phyloP scores from a whole-genome alignment of 2,329 filamentous ascomycete species.

The Fusarium sublunatum region DNA sequence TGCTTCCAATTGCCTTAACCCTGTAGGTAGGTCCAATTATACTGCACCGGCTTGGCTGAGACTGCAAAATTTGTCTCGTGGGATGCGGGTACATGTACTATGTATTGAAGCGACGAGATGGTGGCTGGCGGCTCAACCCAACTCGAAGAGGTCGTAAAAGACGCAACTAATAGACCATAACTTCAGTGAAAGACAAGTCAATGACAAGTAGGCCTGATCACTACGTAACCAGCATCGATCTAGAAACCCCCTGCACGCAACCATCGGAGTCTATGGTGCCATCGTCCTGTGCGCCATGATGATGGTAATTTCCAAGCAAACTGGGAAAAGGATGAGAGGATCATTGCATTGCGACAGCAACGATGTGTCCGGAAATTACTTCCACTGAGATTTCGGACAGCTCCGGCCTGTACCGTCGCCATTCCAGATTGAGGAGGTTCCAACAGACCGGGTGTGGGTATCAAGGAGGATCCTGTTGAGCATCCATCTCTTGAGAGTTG shows the following conservation, averaged over 20 bases:
- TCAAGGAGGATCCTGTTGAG: constrained; percentile 36
- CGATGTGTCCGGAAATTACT: constrained; percentile 44
- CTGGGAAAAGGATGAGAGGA: constrained; percentile 26
- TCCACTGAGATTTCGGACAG: constrained; percentile 25
- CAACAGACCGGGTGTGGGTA: constrained; percentile 41
- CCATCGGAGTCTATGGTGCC: constrained; percentile 37
- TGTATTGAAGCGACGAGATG: constrained; percentile 22
- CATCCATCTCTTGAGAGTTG: constrained; percentile 16
- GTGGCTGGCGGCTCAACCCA: constrained; percentile 8
- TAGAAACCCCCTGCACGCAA: constrained; percentile 28
- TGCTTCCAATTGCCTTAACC: constrained; percentile 37
- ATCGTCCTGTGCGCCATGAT: constrained; percentile 40
- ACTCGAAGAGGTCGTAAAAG: constrained; percentile 4
- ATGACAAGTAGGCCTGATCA: constrained; percentile 4
- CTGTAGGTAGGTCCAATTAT: constrained; percentile 35
- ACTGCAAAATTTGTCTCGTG: constrained; percentile 38
- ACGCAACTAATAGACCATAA: background rate
- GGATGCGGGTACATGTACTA: constrained; percentile 17
- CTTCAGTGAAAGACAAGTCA: constrained; percentile 1
- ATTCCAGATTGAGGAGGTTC: constrained; percentile 36
- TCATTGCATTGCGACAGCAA: constrained; percentile 40
- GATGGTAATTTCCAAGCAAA: constrained; percentile 43
- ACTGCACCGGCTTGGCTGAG: constrained; percentile 35
- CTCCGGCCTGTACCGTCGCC: constrained; percentile 23
- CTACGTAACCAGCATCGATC: constrained; percentile 32